phyloP scores from a whole-genome alignment of 768 basidiomycete species.

The Gymnopilus dilepis region DNA sequence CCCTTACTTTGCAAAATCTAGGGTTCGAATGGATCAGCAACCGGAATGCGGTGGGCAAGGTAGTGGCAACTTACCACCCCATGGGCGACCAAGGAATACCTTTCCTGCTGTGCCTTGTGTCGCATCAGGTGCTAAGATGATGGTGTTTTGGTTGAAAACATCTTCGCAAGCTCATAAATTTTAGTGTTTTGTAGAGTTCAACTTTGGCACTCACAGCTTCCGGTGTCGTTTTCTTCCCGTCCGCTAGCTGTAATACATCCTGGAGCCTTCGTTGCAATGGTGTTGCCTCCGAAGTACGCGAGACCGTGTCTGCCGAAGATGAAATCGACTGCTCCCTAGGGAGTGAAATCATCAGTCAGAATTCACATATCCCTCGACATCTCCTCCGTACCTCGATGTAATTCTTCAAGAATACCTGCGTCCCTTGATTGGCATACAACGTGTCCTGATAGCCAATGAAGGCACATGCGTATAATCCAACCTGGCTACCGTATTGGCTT shows the following conservation, averaged over 20 bases:
- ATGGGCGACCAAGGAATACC: constrained; percentile 18
- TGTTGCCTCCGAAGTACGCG: constrained; percentile 53
- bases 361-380: background rate
- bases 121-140: constrained; percentile 13
- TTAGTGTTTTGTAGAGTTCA: background rate
- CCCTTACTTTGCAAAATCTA: too few species aligned
- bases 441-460: constrained; percentile 55
- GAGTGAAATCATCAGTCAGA: background rate
- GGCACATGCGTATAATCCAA: constrained; percentile 48
- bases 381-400: constrained; percentile 47
- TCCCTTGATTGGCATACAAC: constrained; percentile 47
- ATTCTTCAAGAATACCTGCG: constrained; percentile 49
- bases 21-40: too few species aligned
- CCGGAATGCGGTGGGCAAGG: too few species aligned
- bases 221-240: constrained; percentile 42
- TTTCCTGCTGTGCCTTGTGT: constrained; percentile 9
- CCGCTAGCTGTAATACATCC: constrained; percentile 56
- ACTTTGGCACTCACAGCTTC: constrained; percentile 41
- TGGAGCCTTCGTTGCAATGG: constrained; percentile 45
- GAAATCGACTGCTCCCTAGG: constrained; percentile 49
- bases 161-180: constrained; percentile 1
- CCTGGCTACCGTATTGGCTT: constrained; percentile 50
- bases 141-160: constrained; percentile 16
- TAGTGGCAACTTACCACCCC: constrained; percentile 16
- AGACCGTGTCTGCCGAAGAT: constrained; percentile 49